A percentile compares a stretch with the other conserved stretches of the same genome.
phyloP scores from a whole-genome alignment of 1,284 basidiomycete species.

The Volvariella surrecta region DNA sequence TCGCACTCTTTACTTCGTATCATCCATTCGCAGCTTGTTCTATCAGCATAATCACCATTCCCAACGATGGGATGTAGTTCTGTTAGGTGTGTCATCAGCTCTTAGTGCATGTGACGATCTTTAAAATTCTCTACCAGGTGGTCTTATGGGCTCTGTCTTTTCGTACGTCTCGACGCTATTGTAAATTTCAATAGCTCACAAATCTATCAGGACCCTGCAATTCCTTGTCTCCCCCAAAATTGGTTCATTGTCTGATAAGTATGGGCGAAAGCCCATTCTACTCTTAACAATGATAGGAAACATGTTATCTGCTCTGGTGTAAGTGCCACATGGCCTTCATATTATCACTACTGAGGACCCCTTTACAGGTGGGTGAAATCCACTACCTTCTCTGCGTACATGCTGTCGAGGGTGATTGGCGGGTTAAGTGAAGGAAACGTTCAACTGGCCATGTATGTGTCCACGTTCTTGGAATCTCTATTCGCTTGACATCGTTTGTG shows the following conservation, averaged over 20 bases:
- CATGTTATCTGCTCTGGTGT: conserved; percentile 76
- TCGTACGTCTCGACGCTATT: too few species aligned
- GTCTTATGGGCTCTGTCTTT: conserved; percentile 85
- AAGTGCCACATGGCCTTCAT: conserved; percentile 24
- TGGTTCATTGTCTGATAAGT: conserved; percentile 75
- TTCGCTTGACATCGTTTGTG: conserved; percentile 5
- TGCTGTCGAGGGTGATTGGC: conserved; percentile 83
- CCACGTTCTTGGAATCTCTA: conserved; percentile 2
- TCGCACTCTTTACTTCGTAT: conserved; percentile 55
- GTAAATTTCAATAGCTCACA: conserved; percentile 20
- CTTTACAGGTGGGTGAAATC: conserved; percentile 73
- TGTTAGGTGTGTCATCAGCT: conserved; percentile 41
- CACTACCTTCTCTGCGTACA: conserved; percentile 79
- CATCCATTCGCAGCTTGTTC: conserved; percentile 51
- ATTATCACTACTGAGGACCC: conserved; percentile 3
- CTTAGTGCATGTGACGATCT: conserved; percentile 3
- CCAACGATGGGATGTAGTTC: conserved; percentile 74
- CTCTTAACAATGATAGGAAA: conserved; percentile 89
- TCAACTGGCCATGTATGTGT: conserved; percentile 65
- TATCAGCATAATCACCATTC: conserved; percentile 54
- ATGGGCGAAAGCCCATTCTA: conserved; percentile 77
- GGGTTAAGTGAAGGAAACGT: conserved; percentile 87
- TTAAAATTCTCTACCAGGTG: conserved; percentile 34
- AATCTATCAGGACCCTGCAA: conserved; percentile 60
- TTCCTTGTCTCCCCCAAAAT: conserved; percentile 82